Percentiles rank a stretch among this genome's conserved stretches.
Conservation (phyloP, 2,329 filamentous ascomycete genomes). For the Neonectria coccinea region DNA sequence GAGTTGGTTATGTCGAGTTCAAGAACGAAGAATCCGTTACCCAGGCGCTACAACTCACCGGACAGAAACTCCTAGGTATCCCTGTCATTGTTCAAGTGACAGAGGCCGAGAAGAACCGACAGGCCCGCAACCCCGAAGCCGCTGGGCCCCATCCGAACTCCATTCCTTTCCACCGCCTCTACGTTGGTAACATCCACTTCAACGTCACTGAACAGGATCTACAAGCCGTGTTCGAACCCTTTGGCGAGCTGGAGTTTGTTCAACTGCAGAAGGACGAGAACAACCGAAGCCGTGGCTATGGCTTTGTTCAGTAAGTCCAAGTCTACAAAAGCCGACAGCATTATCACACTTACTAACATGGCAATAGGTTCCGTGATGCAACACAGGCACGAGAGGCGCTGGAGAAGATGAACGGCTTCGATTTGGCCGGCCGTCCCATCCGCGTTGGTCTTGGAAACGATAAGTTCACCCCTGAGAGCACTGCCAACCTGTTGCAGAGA, state of each 20-base stretch:
- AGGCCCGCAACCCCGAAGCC: conserved; percentile 84
- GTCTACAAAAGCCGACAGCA: conserved; percentile 53
- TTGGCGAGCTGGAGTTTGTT: conserved; percentile 97
- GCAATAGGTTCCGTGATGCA: conserved; percentile 83
- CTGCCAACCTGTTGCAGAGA: conserved; percentile 89
- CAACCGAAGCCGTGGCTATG: conserved; percentile 92
- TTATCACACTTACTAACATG: conserved; percentile 49
- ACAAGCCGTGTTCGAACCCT: conserved; percentile 96
- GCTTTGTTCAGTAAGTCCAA: conserved; percentile 96
- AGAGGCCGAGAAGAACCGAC: conserved; percentile 99
- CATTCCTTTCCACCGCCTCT: conserved; percentile 96
- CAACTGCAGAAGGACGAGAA: conserved; percentile 97
- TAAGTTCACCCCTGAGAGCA: conserved; percentile 99
- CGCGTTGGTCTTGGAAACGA: conserved; percentile 99
- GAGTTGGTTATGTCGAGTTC: conserved; percentile 99
- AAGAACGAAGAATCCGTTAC: conserved; percentile 94
- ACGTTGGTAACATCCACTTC: conserved; percentile 99
- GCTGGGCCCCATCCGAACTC: conserved; percentile 79
- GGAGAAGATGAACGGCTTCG: conserved; percentile 99
- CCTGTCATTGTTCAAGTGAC: conserved; percentile 98
- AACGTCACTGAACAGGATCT: conserved; percentile 97
- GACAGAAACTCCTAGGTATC: conserved; percentile 97
- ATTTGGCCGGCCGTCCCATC: conserved; percentile 95
- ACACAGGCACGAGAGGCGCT: conserved; percentile 92
- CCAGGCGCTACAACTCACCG: conserved; percentile 96